phyloP scores from a whole-genome alignment of 306 rosid genomes.

The Vigna unguiculata region DNA sequence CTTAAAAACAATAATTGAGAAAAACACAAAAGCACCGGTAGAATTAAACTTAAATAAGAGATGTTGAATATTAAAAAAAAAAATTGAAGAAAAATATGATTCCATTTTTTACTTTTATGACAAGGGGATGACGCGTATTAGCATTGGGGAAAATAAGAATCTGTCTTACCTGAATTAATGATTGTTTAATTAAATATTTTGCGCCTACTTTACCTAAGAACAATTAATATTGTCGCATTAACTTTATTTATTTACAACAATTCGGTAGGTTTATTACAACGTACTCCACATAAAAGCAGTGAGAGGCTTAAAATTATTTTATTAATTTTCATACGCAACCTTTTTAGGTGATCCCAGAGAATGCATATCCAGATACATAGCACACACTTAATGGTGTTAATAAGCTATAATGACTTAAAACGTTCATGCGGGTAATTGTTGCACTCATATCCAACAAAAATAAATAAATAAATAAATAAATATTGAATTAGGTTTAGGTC shows the following conservation, averaged over 20 bases:
- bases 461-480: too few species aligned
- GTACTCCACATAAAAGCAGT: slow-evolving; percentile 40
- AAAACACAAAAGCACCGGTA: too few species aligned
- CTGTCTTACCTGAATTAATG: slow-evolving; percentile 1
- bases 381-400: slow-evolving; percentile 56
- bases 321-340: slow-evolving; percentile 22
- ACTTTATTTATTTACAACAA: slow-evolving; percentile 48
- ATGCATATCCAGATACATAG: slow-evolving; percentile 48
- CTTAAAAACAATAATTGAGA: too few species aligned
- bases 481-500: not conserved
- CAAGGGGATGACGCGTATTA: not conserved
- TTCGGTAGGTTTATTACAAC: slow-evolving; percentile 43
- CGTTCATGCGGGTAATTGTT: slow-evolving; percentile 42
- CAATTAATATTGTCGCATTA: slow-evolving; percentile 44
- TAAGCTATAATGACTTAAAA: slow-evolving; percentile 47
- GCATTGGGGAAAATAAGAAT: slow-evolving; percentile 16
- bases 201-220: slow-evolving; percentile 59
- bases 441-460: slow-evolving; percentile 3
- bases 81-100: too few species aligned
- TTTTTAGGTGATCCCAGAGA: slow-evolving; percentile 52
- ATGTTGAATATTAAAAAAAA: too few species aligned
- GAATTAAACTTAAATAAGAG: too few species aligned
- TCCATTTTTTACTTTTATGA: not conserved
- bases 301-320: slow-evolving; percentile 29
- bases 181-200: slow-evolving; percentile 7